Evolutionary conservation across 106 monocot species (phyloP).

Genomic region (Dendrobium chrysotoxum): DNA sequence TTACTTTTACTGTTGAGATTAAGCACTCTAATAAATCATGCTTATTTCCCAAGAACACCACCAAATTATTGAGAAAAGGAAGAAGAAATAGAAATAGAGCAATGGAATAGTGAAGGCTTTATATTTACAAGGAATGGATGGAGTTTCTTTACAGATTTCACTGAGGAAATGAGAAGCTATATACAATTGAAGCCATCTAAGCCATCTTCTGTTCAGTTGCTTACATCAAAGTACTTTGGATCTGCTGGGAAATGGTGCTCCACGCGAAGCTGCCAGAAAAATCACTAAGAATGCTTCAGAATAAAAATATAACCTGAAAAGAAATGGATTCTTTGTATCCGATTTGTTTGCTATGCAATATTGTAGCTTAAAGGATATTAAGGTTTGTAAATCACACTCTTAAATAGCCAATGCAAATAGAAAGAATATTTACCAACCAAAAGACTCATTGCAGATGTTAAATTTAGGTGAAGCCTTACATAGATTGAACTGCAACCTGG

Average conservation of each 20-base stretch:
- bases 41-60: not conserved
- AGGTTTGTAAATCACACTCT: no score
- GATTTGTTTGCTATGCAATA: no score
- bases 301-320: no score
- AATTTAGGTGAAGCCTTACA: no score
- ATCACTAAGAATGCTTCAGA: not conserved
- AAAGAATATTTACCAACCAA: no score
- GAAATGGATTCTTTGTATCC: no score
- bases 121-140: constrained; percentile 8
- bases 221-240: constrained; percentile 90
- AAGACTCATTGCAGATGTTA: no score
- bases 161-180: not conserved
- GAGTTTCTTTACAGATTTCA: constrained; percentile 6
- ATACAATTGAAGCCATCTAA: not conserved
- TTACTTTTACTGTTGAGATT: no score
- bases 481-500: not conserved
- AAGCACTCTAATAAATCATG: not conserved
- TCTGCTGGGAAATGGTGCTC: constrained; percentile 85
- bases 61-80: not conserved
- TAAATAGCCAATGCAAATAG: no score
- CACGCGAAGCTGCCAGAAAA: constrained; percentile 53
- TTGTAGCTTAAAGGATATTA: no score
- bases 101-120: not conserved
- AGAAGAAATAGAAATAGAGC: not conserved
- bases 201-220: constrained; percentile 37